Evolutionary conservation across 345 rosid genomes (phyloP).

Genomic region (Citrus inodora): DNA sequence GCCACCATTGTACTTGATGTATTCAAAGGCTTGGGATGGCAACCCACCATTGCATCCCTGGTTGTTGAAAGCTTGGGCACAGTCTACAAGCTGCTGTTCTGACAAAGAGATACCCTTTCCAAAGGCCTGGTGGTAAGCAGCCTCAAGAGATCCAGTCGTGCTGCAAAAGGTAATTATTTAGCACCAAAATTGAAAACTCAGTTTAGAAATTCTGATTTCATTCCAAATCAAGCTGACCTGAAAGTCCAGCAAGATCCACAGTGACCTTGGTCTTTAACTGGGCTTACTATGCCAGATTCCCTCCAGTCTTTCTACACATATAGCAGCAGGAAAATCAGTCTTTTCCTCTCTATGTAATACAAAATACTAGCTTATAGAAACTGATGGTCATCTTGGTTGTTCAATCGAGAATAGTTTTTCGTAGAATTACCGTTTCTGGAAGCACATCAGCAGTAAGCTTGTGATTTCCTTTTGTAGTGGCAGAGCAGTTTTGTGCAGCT

Average conservation of each 20-base stretch:
- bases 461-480: conserved; percentile 77
- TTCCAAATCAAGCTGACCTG: conserved; percentile 47
- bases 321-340: not conserved
- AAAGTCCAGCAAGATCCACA: conserved; percentile 99
- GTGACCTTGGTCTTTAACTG: conserved; percentile 82
- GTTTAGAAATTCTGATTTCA: not conserved
- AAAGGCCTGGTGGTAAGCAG: conserved; percentile 92
- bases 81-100: conserved; percentile 99
- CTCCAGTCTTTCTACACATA: conserved; percentile 90
- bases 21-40: conserved; percentile 98
- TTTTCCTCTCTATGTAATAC: not conserved
- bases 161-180: conserved; percentile 32
- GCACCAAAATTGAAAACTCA: not conserved
- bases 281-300: conserved; percentile 75
- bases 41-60: conserved; percentile 90
- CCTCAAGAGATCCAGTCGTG: conserved; percentile 98
- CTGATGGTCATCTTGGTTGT: not conserved
- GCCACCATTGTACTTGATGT: conserved; percentile 88
- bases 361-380: not conserved
- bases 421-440: conserved; percentile 47
- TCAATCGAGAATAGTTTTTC: not conserved
- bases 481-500: conserved; percentile 98
- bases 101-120: conserved; percentile 80
- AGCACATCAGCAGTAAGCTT: conserved; percentile 55
- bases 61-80: conserved; percentile 87